Conservation (phyloP, 177 flowering plant genomes). For the Vitis hybrid region DNA sequence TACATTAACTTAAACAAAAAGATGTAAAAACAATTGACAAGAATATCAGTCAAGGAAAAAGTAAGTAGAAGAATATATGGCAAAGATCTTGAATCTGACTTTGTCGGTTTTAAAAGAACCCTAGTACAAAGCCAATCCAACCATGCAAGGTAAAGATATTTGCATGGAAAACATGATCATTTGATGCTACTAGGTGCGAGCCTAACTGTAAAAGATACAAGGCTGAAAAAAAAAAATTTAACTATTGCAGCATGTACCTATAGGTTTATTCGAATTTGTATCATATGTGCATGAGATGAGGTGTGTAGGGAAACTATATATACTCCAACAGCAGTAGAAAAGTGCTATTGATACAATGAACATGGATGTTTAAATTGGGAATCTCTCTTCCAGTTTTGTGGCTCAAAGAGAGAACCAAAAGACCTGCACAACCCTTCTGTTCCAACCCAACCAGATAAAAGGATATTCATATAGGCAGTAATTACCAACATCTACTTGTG, state of each 20-base stretch:
- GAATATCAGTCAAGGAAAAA: neutral
- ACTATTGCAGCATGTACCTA: neutral
- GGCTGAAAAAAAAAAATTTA: neutral
- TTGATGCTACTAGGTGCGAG: neutral
- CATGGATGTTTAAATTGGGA: neutral
- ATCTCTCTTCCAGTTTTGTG: neutral
- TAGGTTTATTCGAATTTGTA: neutral
- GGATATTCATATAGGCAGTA: conserved; percentile 29
- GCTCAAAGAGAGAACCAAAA: neutral
- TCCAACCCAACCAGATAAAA: conserved; percentile 13
- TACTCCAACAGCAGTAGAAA: too few species aligned
- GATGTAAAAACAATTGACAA: neutral
- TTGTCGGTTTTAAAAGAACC: neutral
- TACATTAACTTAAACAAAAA: neutral
- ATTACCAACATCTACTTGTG: conserved; percentile 83
- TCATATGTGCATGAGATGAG: neutral
- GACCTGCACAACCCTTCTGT: neutral
- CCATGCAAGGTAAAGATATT: neutral
- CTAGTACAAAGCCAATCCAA: neutral
- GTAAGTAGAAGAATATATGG: neutral
- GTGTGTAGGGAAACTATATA: neutral
- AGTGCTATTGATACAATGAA: neutral
- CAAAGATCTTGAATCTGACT: neutral
- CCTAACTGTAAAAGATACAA: neutral
- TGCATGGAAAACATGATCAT: neutral